A percentile compares a stretch with the other conserved stretches of the same genome.
Conservation (phyloP, 345 rosid genomes). For the Salix caprea region DNA sequence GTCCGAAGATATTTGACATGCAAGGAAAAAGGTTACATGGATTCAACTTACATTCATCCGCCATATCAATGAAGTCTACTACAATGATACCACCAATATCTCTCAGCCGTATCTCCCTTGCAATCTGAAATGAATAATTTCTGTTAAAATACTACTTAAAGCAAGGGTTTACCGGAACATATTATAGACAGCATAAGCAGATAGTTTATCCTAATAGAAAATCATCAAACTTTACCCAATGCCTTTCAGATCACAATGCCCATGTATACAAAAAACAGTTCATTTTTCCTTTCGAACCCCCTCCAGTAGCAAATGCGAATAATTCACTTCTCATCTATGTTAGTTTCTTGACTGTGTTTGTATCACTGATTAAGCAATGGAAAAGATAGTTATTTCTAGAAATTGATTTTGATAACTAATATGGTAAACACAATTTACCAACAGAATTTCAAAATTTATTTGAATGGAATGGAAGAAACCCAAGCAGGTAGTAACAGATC, state of each 20-base stretch:
- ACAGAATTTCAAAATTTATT: neutral
- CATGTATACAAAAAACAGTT: neutral
- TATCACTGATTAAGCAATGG: neutral
- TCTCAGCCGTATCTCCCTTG: conserved; percentile 91
- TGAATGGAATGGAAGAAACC: neutral
- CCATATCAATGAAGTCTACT: conserved; percentile 98
- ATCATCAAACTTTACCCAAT: neutral
- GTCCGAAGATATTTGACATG: neutral
- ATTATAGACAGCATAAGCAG: neutral
- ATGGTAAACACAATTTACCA: neutral
- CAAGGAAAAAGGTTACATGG: conserved; percentile 1
- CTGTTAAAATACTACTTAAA: conserved; percentile 7
- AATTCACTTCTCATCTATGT: neutral
- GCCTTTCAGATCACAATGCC: neutral
- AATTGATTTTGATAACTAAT: neutral
- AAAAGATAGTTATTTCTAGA: neutral
- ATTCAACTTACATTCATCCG: conserved; percentile 64
- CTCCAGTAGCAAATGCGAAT: neutral
- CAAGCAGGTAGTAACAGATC: neutral
- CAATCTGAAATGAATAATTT: conserved; percentile 57
- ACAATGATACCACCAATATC: conserved; percentile 97
- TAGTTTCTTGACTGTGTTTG: neutral
- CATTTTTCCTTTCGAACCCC: neutral
- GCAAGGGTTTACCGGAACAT: conserved; percentile 5
- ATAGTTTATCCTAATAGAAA: conserved; percentile 1